Evolutionary conservation across 2,329 filamentous ascomycete genomes (phyloP).

Genomic region (Ilyonectria mors-panacis): DNA sequence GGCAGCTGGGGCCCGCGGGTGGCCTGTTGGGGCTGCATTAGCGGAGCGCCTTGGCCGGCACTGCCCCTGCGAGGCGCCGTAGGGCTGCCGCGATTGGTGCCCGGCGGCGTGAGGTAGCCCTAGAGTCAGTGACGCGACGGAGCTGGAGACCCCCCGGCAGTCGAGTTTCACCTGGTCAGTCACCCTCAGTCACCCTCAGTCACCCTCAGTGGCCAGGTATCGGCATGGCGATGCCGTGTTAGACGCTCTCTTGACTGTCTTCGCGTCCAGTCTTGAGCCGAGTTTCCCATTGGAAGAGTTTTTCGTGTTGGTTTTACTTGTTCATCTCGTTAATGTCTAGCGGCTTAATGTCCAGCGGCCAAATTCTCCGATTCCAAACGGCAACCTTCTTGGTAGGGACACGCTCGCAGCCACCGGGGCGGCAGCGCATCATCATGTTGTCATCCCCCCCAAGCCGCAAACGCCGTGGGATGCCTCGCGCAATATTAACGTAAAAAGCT

Average conservation of each 20-base stretch:
- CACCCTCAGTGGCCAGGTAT: not conserved
- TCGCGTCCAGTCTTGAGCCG: not conserved
- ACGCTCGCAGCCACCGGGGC: no score
- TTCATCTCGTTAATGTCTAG: not conserved
- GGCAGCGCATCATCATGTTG: not conserved
- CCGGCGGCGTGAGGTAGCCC: constrained; percentile 6
- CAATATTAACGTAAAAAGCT: not conserved
- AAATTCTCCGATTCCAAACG: not conserved
- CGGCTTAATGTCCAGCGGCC: not conserved
- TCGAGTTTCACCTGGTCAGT: constrained; percentile 6
- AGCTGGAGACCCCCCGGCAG: not conserved
- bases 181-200: no score
- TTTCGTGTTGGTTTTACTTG: not conserved
- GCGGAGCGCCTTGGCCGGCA: constrained; percentile 23
- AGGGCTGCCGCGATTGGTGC: constrained; percentile 23
- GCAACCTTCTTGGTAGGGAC: not conserved
- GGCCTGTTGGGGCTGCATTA: constrained; percentile 20
- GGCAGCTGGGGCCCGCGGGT: not conserved
- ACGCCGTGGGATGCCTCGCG: not conserved
- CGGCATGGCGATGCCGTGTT: constrained; percentile 26
- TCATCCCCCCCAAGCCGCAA: not conserved
- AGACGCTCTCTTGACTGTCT: not conserved
- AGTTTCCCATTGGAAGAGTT: constrained; percentile 10
- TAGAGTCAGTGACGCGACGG: constrained; percentile 14
- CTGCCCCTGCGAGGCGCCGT: constrained; percentile 21